Evolutionary conservation across 192 early-diverging fungal species (phyloP), one percentile per base, ranked within the genome.

Genomic region (Coemansia interrupta): DNA sequence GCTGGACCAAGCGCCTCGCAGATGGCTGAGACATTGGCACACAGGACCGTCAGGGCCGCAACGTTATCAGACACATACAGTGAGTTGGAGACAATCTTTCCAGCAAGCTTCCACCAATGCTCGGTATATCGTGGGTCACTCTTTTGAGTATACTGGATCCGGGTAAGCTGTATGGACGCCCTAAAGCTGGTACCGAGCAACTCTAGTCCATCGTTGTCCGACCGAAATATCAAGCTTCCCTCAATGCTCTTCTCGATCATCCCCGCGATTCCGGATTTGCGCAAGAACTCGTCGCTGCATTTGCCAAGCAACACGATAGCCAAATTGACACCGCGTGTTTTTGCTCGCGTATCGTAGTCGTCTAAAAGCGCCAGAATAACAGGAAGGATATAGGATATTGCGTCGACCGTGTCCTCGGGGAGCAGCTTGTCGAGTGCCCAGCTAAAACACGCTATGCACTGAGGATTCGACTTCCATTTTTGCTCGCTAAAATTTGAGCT

Each of bases 41-140:
- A 54, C 24, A 78, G 41, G 11, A 54, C 61, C 0, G 22, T 30
- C 11, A 49, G 56, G 0, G 64, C 74, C 0, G 54, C 54, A 22
- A 78, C 45, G 30, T 71, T 64, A 17, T 78, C 74, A 0, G 57
- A 51, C 7, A 65, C 58, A 24, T 78, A 78, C 30, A 60, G 38
- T 15, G 46, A 42, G 54, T 78, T 71, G 26, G 58, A 23, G 18
- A 71, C 30, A 13, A 78, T 36, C 24, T 48, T 54, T 22, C 68
- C 68, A 2, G 43, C 50, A 36, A 78, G 18, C 39, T 1, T 32
- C 68, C 68, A 71, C 74, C 68, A 78, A 0, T 48, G 54, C 17
- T 28, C 17, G 12, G 66, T 50, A 40, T 62, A 64, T 36, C 20
- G 26, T 36, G 30, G 46, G 15, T 66, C 52, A 15, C 36, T 39